Evolutionary conservation across 768 basidiomycete species (phyloP), one percentile per base, ranked within the genome.

Genomic region (Leccinum fibrillosum): DNA sequence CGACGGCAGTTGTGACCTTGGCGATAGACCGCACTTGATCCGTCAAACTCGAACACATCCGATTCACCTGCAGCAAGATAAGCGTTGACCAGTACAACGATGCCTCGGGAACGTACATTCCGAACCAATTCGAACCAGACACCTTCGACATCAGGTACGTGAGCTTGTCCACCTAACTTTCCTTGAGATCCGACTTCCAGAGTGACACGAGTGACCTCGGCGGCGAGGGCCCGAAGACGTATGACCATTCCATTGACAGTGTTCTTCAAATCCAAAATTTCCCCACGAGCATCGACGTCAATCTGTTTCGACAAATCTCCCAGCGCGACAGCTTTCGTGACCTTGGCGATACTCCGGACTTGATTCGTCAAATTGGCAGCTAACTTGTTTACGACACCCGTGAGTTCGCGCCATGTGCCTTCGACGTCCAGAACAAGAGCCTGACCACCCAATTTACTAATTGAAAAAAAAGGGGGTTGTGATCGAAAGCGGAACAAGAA

Each of bases 281-380:
- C 94, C 19, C 94, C 94, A 25, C 86, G 81, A 11, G 88, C 89
- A 66, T 94, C 92, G 65, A 96, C 94, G 57, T 93, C 91, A 65
- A 98, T 95, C 70, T 90, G 92, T 72, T 91, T 91, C 52, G 84
- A 87, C 64, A 94, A 75, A 73, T 98, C 94, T 23, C 94, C 94
- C 52, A 89, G 76, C 0, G 94, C 94, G 69, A 97, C 94, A 5
- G 85, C 84, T 59, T 84, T 86, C 15, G 85, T 86, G 66, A 86
- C 85, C 58, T 77, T 78, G 49, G 83, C 84, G 68, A 85, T 85
- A 44, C 78, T 78, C 60, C 80, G 78, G 21, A 83, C 82, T 61
- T 83, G 80, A 53, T 68, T 77, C 12, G 89, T 92, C 58, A 91
- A 74, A 74, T 92, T 92, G 5, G 86, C 85, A 7, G 88, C 88